Base-by-base conservation (phyloP, 108 stramenopile species). In the Skeletonema costatum region DNA sequence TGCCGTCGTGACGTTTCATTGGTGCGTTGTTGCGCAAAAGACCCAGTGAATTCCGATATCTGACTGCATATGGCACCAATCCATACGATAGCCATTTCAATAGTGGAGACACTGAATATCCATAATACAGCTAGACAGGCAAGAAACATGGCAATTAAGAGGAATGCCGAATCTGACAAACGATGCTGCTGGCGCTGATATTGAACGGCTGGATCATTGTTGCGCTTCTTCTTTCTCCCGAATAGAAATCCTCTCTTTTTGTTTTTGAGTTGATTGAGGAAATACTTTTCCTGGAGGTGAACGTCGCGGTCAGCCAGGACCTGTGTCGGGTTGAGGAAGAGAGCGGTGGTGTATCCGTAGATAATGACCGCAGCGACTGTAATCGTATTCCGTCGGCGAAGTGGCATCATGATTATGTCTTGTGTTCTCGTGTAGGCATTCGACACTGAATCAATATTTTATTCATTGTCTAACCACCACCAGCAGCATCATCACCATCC, bases 131-230 rank as follows among this genome's bases (percentile, higher is more conserved):
- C 9, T 4, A 56, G 2, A 16, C 53, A 56, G 2, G 17, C 5
- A 56, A n/a, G 16, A 56, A 56, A 56, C 8, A 56, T 56, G 8
- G 25, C 53, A 25, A 25, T 25, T 21, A 9, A 56, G 25, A 56
- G 19, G 25, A 29, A 56, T 56, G 7, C 53, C 9, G 53, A 56
- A 10, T 56, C n/a, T 4, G 21, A 56, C 7, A 56, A 29, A 56
- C 9, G 19, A 56, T 29, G 53, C 10, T 21, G 53, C 25, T 56
- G 53, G 21, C 53, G 53, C 53, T 56, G 53, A 56, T 56, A 56
- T 56, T 56, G 53, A 56, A 56, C 25, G 53, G 53, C 53, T 56
- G 53, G 53, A 56, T 56, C 53, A 56, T 29, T 56, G 25, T 56
- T 56, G 10, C 9, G 16, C 25, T 56, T 21, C 53, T 56, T 56